A percentile compares a stretch with the other conserved stretches of the same genome.
Evolutionary conservation across 2,329 filamentous ascomycete species (phyloP).

Genomic region (Aspergillus novoparasiticus): DNA sequence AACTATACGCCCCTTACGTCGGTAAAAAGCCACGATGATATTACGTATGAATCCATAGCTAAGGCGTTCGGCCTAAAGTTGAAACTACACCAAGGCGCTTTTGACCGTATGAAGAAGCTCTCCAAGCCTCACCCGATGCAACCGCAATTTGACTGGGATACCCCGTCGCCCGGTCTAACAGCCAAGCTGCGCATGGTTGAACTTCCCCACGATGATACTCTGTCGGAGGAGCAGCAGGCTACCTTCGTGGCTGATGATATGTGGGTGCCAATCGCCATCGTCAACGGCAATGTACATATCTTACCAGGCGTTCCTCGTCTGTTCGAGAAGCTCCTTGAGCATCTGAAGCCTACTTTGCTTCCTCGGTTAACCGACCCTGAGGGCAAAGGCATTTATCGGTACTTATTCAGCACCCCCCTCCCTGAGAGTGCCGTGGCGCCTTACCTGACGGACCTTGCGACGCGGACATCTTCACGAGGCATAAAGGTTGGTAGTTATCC

Average conservation of each 20-base stretch:
- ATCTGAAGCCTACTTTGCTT: slow-evolving; percentile 70
- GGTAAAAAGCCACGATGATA: slow-evolving; percentile 80
- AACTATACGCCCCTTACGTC: slow-evolving; percentile 4
- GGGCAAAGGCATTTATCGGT: slow-evolving; percentile 75
- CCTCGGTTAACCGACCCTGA: slow-evolving; percentile 77
- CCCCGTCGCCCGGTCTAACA: slow-evolving; percentile 72
- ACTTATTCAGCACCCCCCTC: slow-evolving; percentile 84
- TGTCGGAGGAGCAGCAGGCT: slow-evolving; percentile 69
- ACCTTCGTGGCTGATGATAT: slow-evolving; percentile 78
- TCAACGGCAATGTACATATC: slow-evolving; percentile 93
- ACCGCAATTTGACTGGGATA: slow-evolving; percentile 80
- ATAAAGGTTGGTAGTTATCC: slow-evolving; percentile 97
- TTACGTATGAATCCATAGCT: slow-evolving; percentile 92
- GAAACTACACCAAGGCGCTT: slow-evolving; percentile 74
- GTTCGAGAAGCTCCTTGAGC: slow-evolving; percentile 77
- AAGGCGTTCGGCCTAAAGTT: slow-evolving; percentile 81
- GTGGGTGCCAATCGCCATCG: slow-evolving; percentile 87
- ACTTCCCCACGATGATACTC: slow-evolving; percentile 72
- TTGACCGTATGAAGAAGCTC: slow-evolving; percentile 79
- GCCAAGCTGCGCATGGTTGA: slow-evolving; percentile 91
- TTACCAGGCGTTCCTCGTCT: slow-evolving; percentile 85
- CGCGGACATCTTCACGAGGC: slow-evolving; percentile 70
- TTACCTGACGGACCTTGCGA: slow-evolving; percentile 79
- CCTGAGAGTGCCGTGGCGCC: slow-evolving; percentile 82
- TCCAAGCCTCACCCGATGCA: slow-evolving; percentile 73